Evolutionary conservation across 805 yeast genomes (phyloP).

Genomic region (Pachysolen tannophilus): DNA sequence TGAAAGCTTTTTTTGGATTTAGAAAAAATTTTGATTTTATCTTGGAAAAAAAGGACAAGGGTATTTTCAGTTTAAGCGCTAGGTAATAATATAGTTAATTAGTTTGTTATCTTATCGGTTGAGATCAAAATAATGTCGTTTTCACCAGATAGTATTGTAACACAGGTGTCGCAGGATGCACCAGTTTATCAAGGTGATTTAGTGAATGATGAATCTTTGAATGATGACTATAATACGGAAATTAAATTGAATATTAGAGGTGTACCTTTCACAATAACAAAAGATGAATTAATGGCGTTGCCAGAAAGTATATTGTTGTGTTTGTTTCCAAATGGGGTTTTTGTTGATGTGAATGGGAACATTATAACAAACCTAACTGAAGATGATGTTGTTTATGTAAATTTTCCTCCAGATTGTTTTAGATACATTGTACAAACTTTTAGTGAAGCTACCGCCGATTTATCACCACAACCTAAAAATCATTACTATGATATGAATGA

Average conservation of each 20-base stretch:
- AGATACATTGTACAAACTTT: slow-evolving; percentile 73
- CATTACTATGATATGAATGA: slow-evolving; percentile 24
- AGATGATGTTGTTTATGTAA: slow-evolving; percentile 71
- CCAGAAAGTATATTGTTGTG: slow-evolving; percentile 88
- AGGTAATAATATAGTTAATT: no score
- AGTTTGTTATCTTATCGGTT: not conserved
- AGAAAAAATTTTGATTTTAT: no score
- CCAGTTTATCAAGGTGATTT: slow-evolving; percentile 12
- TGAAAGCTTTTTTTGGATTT: no score
- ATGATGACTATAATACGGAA: slow-evolving; percentile 52
- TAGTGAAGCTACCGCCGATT: slow-evolving; percentile 57
- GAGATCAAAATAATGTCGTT: slow-evolving; percentile 2
- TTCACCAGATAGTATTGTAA: slow-evolving; percentile 40
- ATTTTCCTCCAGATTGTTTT: slow-evolving; percentile 82
- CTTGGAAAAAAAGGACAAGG: slow-evolving; percentile 18
- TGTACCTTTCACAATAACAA: slow-evolving; percentile 59
- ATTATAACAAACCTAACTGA: slow-evolving; percentile 75
- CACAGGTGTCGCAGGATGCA: slow-evolving; percentile 55
- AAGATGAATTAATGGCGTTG: slow-evolving; percentile 83
- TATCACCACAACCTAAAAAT: slow-evolving; percentile 30
- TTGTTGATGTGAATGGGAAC: slow-evolving; percentile 68
- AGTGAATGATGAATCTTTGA: slow-evolving; percentile 15
- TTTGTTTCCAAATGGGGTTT: slow-evolving; percentile 85
- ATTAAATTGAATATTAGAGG: slow-evolving; percentile 79
- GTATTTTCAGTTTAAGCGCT: no score